phyloP scores from a whole-genome alignment of 2,329 filamentous ascomycete species.

The Talaromyces pinophilus region DNA sequence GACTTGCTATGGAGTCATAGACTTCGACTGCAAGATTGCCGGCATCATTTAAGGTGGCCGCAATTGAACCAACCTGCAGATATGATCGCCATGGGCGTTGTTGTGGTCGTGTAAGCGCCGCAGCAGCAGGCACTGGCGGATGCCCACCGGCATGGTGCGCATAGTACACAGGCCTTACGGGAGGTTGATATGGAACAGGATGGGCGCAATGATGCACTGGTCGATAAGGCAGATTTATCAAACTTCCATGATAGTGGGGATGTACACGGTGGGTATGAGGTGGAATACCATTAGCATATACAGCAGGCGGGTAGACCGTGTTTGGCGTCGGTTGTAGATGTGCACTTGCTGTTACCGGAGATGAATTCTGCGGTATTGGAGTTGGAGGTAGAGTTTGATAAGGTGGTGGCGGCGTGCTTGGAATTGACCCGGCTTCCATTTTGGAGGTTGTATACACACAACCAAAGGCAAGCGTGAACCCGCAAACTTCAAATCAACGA shows the following conservation, averaged over 20 bases:
- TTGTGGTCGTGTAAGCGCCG: background rate
- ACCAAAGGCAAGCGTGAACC: background rate
- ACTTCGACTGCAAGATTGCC: slow-evolving; percentile 21
- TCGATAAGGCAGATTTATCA: slow-evolving; percentile 6
- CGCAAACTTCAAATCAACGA: background rate
- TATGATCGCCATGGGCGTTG: slow-evolving; percentile 10
- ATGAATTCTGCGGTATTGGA: background rate
- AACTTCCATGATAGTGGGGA: slow-evolving; percentile 3
- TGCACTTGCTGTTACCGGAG: background rate
- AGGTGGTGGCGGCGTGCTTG: slow-evolving; percentile 18
- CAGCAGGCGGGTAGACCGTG: background rate
- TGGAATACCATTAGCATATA: background rate
- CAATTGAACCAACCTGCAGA: slow-evolving; percentile 9
- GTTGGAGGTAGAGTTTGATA: slow-evolving; percentile 22
- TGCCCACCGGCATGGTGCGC: background rate
- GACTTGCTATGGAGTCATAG: slow-evolving; percentile 9
- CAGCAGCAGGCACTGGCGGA: background rate
- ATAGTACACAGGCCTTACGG: background rate
- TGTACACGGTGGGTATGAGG: background rate
- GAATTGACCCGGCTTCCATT: slow-evolving; percentile 13
- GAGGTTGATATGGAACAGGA: background rate
- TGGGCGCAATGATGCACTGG: background rate
- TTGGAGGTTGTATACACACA: background rate
- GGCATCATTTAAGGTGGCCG: slow-evolving; percentile 20
- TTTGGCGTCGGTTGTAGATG: background rate